Evolutionary conservation across 2,329 filamentous ascomycete species (phyloP).

Genomic region (Triangularia verruculosa): DNA sequence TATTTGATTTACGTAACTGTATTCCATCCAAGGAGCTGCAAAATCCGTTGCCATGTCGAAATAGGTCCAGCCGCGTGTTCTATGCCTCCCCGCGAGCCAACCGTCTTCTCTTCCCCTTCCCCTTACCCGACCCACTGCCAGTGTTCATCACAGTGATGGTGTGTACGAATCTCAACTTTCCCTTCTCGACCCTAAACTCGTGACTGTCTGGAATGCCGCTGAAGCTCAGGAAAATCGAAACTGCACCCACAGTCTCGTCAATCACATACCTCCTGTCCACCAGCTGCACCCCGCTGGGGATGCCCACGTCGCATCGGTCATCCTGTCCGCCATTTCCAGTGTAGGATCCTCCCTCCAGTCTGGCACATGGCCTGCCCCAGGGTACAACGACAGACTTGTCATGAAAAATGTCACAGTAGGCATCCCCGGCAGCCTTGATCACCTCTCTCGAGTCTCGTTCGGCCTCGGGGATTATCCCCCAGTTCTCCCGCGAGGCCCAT

Average conservation of each 20-base stretch:
- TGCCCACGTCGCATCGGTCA: conserved; percentile 29
- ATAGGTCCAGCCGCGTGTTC: too few species aligned
- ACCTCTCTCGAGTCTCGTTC: conserved; percentile 28
- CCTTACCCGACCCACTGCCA: conserved; percentile 13
- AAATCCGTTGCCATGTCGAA: not conserved
- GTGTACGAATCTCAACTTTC: conserved; percentile 31
- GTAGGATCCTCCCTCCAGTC: conserved; percentile 31
- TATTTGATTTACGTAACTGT: too few species aligned
- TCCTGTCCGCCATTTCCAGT: conserved; percentile 26
- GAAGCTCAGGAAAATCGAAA: conserved; percentile 31
- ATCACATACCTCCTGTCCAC: conserved; percentile 31
- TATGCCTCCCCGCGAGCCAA: not conserved
- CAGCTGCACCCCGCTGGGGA: conserved; percentile 28
- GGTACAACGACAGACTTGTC: conserved; percentile 30
- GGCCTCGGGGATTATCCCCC: conserved; percentile 27
- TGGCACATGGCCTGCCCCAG: conserved; percentile 28
- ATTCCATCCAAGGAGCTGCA: not conserved
- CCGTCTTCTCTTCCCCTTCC: conserved; percentile 7
- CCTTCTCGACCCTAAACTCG: conserved; percentile 30
- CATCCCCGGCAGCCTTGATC: conserved; percentile 31
- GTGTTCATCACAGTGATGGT: conserved; percentile 27
- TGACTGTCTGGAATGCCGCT: conserved; percentile 31
- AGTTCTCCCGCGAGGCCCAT: conserved; percentile 26
- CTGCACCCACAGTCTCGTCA: conserved; percentile 31
- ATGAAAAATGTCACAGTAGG: conserved; percentile 31